These are phyloP conservation scores for Colletotrichum falcatum DNA, from an alignment of 2,329 filamentous ascomycete genomes.

Conservation along the genomic window DNA sequence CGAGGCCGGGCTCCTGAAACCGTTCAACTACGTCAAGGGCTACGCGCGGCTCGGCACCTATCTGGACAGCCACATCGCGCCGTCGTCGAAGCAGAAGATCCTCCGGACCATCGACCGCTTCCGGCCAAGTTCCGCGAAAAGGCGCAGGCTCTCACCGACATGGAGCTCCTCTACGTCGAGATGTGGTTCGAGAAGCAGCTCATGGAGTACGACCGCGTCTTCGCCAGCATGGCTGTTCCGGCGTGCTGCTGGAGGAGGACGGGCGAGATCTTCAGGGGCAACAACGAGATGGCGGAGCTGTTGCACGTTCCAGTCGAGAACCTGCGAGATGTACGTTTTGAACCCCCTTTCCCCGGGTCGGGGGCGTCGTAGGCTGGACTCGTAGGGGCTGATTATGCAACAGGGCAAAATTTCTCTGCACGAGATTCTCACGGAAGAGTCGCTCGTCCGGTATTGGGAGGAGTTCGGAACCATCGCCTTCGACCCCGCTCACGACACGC, in stretches of 20 bases:
- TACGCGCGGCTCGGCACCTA: slow-evolving; percentile 91
- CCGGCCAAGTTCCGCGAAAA: slow-evolving; percentile 93
- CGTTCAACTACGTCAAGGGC: slow-evolving; percentile 98
- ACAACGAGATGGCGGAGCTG: slow-evolving; percentile 98
- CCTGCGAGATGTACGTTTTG: slow-evolving; percentile 82
- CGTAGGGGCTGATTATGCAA: slow-evolving; percentile 4
- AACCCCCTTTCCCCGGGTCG: not conserved
- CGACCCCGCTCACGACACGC: slow-evolving; percentile 91
- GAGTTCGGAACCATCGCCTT: slow-evolving; percentile 99
- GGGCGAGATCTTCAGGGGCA: slow-evolving; percentile 96
- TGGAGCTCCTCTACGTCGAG: slow-evolving; percentile 93
- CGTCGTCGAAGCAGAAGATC: slow-evolving; percentile 89
- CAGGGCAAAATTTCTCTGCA: slow-evolving; percentile 95
- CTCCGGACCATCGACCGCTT: slow-evolving; percentile 92
- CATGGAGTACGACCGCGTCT: slow-evolving; percentile 98
- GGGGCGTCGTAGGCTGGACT: slow-evolving; percentile 7
- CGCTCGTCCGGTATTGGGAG: slow-evolving; percentile 97
- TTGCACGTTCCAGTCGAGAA: slow-evolving; percentile 93
- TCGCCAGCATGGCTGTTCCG: slow-evolving; percentile 98
- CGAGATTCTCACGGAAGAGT: slow-evolving; percentile 95
- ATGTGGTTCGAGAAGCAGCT: slow-evolving; percentile 99
- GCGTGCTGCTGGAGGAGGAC: slow-evolving; percentile 98
- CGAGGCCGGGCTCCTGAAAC: slow-evolving; percentile 92
- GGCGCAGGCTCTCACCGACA: slow-evolving; percentile 90
- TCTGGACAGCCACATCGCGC: slow-evolving; percentile 88